Percentiles rank a stretch among this genome's conserved stretches.
Conservation (phyloP, 257 asterid species). For the Solanum raphanifolium region DNA sequence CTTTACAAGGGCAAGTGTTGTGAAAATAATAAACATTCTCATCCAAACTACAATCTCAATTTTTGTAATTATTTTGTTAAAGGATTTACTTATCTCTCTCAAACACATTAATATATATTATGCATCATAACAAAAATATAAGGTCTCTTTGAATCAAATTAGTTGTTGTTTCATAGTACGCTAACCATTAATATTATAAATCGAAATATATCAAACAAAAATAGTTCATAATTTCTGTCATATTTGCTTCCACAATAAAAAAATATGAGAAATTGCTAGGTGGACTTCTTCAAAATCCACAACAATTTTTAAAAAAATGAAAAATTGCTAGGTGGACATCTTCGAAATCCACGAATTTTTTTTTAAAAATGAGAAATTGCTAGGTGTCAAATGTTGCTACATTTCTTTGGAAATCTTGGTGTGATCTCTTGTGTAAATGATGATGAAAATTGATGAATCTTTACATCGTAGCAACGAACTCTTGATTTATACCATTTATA, state of each 20-base stretch:
- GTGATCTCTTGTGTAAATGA: background rate
- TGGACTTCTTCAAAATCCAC: too few species aligned
- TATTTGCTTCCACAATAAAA: background rate
- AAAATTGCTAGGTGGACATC: background rate
- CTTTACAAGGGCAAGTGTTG: background rate
- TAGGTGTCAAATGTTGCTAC: background rate
- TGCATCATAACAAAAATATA: background rate
- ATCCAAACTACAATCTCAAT: background rate
- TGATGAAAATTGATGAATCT: background rate
- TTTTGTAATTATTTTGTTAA: background rate
- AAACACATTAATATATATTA: background rate
- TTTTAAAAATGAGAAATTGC: too few species aligned
- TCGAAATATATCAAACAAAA: too few species aligned
- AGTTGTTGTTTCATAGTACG: background rate
- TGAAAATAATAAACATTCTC: background rate
- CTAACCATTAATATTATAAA: background rate
- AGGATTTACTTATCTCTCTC: background rate
- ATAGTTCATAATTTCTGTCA: background rate
- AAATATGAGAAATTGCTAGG: too few species aligned
- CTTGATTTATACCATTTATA: background rate
- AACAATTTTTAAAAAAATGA: too few species aligned
- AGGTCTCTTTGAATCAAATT: background rate
- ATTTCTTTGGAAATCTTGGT: background rate
- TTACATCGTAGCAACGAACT: background rate
- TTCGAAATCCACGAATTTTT: too few species aligned